Base-by-base conservation (phyloP, 2,329 filamentous ascomycete genomes). In the Epichloe festucae region DNA sequence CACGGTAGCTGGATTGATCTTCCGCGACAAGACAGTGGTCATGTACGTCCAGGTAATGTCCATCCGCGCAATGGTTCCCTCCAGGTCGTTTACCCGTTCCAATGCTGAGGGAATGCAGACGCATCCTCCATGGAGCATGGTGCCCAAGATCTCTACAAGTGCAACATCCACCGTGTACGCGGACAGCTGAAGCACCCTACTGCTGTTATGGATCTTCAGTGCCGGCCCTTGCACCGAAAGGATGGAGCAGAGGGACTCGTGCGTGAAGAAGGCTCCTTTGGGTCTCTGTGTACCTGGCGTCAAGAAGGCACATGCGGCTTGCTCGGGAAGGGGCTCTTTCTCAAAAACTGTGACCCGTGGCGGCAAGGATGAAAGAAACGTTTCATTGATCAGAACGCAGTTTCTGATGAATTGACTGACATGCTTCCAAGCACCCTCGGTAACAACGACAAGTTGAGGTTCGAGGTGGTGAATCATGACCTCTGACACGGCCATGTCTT, bases 221-320 rank as follows among this genome's bases (percentile, higher is more conserved):
- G 73, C 70, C 0, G 70, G 65, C 0, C 71, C 75, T 57, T 82
- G 76, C 0, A 73, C 71, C 3, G 73, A 59, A 46, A 79, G 73
- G 0, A 73, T 70, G 0, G 79, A 78, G 1, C 77, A 76, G 1
- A 84, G 69, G 1, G 78, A 74, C 0, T 68, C 67, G 57, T 87
- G 83, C 7, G 77, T 77, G 54, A 84, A 78, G 17, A 82, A 77
- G 12, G 82, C 76, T 1, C 79, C 81, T 52, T 80, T 79, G 0
- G 78, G 77, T 44, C 51, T 55, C 48, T 72, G 73, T 47, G 74
- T 74, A 6, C 61, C 62, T 0, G 76, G 77, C 0, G 77, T 76
- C 54, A 84, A 80, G 4, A 86, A 73, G 3, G 81, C 71, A 58
- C 82, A 85, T 0, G 81, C 81, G 2, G 73, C 70, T 23, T 76